Evolutionary conservation across 1,284 basidiomycete species (phyloP).

Genomic region (Rhodotorula sp.): DNA sequence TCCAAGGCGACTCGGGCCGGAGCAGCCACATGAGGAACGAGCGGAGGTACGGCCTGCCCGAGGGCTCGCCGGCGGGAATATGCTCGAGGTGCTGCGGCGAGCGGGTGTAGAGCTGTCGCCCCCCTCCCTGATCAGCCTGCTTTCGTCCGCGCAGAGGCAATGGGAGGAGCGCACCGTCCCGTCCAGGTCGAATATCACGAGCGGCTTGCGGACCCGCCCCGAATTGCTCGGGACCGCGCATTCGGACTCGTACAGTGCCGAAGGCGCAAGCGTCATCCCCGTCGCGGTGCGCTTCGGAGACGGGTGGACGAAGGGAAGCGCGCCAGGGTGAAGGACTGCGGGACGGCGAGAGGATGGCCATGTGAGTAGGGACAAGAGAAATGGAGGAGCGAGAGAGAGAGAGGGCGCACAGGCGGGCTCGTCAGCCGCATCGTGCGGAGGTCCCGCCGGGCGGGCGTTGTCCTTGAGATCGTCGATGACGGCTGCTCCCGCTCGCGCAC

Average conservation of each 20-base stretch:
- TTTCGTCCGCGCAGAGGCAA: neutral
- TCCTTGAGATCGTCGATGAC: constrained; percentile 10
- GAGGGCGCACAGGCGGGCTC: neutral
- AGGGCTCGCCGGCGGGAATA: constrained; percentile 22
- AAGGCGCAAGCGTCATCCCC: constrained; percentile 18
- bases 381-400: neutral
- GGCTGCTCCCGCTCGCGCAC: neutral
- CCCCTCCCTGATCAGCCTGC: neutral
- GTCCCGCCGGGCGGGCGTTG: neutral
- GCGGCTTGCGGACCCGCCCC: neutral
- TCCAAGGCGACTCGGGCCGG: constrained; percentile 23
- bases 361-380: neutral
- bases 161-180: constrained; percentile 21
- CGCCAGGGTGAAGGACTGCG: constrained; percentile 5
- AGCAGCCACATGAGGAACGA: constrained; percentile 30
- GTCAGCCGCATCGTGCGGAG: constrained; percentile 18
- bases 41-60: constrained; percentile 32
- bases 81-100: constrained; percentile 36
- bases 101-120: constrained; percentile 26
- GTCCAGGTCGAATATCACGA: constrained; percentile 34
- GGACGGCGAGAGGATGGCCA: neutral
- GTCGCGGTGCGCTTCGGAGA: constrained; percentile 21
- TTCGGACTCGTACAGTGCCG: neutral
- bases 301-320: neutral
- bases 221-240: neutral